Base-by-base conservation (phyloP, 257 asterid species). In the Capsicum chinense region DNA sequence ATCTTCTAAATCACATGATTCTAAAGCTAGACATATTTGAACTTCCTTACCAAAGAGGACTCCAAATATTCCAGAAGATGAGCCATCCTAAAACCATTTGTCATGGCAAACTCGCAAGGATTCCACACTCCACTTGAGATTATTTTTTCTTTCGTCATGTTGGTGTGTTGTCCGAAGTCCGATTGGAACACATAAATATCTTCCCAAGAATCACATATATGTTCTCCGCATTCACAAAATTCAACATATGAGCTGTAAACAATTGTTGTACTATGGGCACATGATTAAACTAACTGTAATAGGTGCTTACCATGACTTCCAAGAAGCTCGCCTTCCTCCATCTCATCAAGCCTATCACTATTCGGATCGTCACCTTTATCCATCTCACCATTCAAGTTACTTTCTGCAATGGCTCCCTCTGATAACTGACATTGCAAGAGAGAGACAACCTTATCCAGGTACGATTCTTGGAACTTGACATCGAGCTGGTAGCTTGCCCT, bases 241-340 rank as follows among this genome's bases (percentile, higher is more conserved):
- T 74, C 80, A 50, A 74, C 17, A 44, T 21, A 48, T 21, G 60
- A 74, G 11, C 21, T 74, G 11, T 74, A 74, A 74, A 7, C 80
- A 74, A 21, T 50, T 74, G 4, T 74, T 74, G 44, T 19, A 74
- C 33, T 73, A 74, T 50, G 80, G 60, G 50, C 19, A 74, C 42
- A 74, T 21, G 7, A 74, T 21, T 74, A 74, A 74, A 50, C 60
- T 15, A 42, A 81, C 54, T 67, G 21, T 35, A 83, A 44, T 35
- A 86, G 76, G 67, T 54, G 76, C 93, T 89, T 85, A 97, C 99
- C 95, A 71, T 91, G 91, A 86, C 95, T 92, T 86, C 86, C 90
- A 44, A 95, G 87, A 87, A 97, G 99, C 87, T 97, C 99, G 60
- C 99, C 99, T 86, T 97, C 99, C 90, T 97, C 99, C 83, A 93